Conservation (phyloP, 2,329 filamentous ascomycete species). For the Neonectria punicea region DNA sequence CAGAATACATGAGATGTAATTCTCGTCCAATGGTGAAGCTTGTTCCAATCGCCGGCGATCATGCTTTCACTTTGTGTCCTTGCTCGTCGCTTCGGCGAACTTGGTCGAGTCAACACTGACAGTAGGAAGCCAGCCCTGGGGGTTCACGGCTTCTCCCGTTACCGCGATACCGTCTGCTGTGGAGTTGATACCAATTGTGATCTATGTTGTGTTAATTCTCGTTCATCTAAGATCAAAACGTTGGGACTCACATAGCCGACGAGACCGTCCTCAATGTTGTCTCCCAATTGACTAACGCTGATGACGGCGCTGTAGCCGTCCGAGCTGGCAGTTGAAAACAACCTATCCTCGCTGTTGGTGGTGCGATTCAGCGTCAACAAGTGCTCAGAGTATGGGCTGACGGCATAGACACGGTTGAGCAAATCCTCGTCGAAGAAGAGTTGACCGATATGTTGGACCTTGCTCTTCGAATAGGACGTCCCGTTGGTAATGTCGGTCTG, state of each 20-base stretch:
- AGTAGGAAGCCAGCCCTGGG: slow-evolving; percentile 19
- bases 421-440: slow-evolving; percentile 22
- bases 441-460: slow-evolving; percentile 18
- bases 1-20: too few relatives aligned
- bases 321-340: slow-evolving; percentile 12
- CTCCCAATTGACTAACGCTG: slow-evolving; percentile 19
- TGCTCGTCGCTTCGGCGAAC: slow-evolving; percentile 6
- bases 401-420: slow-evolving; percentile 10
- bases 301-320: slow-evolving; percentile 17
- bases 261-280: slow-evolving; percentile 14
- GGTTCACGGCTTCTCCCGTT: slow-evolving; percentile 8
- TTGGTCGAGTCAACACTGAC: slow-evolving; percentile 17
- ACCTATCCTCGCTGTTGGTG: slow-evolving; percentile 14
- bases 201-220: not conserved
- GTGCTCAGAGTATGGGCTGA: slow-evolving; percentile 14
- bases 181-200: slow-evolving; percentile 19
- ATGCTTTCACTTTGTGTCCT: not conserved
- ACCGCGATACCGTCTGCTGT: slow-evolving; percentile 9
- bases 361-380: slow-evolving; percentile 15
- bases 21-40: not conserved
- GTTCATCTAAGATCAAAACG: too few relatives aligned
- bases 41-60: too few relatives aligned
- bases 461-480: slow-evolving; percentile 20
- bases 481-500: slow-evolving; percentile 25
- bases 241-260: slow-evolving; percentile 16